Evolutionary conservation across 148 eudicot species (phyloP).

Genomic region (Chenopodium berlandieri): DNA sequence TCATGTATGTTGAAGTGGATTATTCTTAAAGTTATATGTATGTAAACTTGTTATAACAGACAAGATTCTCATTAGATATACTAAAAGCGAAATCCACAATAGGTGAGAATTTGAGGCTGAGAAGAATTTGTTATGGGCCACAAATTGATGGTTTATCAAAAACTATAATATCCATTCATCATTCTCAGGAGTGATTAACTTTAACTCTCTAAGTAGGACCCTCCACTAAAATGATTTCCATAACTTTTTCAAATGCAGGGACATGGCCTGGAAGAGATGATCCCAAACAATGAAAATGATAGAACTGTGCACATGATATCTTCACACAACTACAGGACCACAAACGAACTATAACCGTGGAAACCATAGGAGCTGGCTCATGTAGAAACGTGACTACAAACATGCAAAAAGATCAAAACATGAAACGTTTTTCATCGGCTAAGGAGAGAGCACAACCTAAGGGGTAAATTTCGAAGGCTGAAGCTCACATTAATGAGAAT

Average conservation of each 20-base stretch:
- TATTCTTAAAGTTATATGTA: slow-evolving; percentile 14
- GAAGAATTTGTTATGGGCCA: slow-evolving; percentile 15
- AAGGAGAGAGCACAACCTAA: neutral
- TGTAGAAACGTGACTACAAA: neutral
- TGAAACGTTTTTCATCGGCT: neutral
- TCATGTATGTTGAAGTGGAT: slow-evolving; percentile 7
- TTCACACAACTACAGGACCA: slow-evolving; percentile 12
- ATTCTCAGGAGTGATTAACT: slow-evolving; percentile 15
- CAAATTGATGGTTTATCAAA: slow-evolving; percentile 15
- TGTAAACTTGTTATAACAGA: neutral
- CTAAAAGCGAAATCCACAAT: slow-evolving; percentile 24
- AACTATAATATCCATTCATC: slow-evolving; percentile 8
- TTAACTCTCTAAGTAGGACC: slow-evolving; percentile 23
- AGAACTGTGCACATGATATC: neutral
- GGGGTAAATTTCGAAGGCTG: neutral
- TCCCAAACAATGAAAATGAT: slow-evolving; percentile 14
- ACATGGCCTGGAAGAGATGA: slow-evolving; percentile 4
- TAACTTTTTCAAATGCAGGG: slow-evolving; percentile 8
- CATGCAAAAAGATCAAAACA: neutral
- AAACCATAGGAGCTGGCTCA: neutral
- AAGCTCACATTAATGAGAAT: neutral
- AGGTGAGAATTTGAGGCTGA: slow-evolving; percentile 13
- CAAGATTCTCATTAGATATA: slow-evolving; percentile 10
- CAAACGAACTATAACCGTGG: neutral
- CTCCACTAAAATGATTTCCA: slow-evolving; percentile 16